Conservation (phyloP, 2,329 filamentous ascomycete species). For the Setomelanomma holmii region DNA sequence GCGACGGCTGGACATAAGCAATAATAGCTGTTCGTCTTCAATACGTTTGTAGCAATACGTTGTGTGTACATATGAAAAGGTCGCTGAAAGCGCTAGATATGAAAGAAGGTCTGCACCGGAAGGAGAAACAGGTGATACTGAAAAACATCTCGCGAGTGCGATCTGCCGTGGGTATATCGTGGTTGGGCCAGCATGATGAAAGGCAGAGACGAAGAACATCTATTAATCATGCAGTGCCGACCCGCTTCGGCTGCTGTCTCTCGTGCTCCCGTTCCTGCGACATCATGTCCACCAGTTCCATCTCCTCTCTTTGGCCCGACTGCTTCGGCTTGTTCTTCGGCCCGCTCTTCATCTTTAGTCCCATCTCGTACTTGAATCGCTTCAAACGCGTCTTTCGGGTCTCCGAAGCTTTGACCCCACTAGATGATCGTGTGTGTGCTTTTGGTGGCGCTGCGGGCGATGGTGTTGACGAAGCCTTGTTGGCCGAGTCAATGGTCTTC, state of each 20-base stretch:
- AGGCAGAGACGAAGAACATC: neutral
- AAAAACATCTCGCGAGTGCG: no score
- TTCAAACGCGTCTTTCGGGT: slow-evolving; percentile 19
- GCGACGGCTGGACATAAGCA: slow-evolving; percentile 80
- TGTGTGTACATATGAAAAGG: slow-evolving; percentile 4
- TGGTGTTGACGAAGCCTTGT: slow-evolving; percentile 8
- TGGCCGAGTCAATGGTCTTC: slow-evolving; percentile 23
- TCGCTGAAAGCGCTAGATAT: no score
- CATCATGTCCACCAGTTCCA: slow-evolving; percentile 71
- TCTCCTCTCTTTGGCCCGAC: slow-evolving; percentile 3
- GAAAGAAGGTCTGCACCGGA: no score
- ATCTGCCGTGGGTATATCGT: no score
- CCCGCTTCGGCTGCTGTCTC: slow-evolving; percentile 78
- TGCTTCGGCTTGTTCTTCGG: slow-evolving; percentile 10
- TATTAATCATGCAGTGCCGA: slow-evolving; percentile 76
- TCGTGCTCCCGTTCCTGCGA: slow-evolving; percentile 73
- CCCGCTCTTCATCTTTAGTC: slow-evolving; percentile 13
- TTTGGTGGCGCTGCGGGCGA: slow-evolving; percentile 7
- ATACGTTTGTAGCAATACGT: no score
- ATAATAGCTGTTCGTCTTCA: slow-evolving; percentile 2
- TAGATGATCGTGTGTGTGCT: neutral
- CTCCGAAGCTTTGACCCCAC: slow-evolving; percentile 10
- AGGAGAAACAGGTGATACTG: no score
- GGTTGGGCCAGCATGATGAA: no score
- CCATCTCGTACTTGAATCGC: slow-evolving; percentile 20